Evolutionary conservation across 176 grass and related monocot species (phyloP), one percentile per base, ranked within the genome.

Genomic region (Lolium rigidum): DNA sequence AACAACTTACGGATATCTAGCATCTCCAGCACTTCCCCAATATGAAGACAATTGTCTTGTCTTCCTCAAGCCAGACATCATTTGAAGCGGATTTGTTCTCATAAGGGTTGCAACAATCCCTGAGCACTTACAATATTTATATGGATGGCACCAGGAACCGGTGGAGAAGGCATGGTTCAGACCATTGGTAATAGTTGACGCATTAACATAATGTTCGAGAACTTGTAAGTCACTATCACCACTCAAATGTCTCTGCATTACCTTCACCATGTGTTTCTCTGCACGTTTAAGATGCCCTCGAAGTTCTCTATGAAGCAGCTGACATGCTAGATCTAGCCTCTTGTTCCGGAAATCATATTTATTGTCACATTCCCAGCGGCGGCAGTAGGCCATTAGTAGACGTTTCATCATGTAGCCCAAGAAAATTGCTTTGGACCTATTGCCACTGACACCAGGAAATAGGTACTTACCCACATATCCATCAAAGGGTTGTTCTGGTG

Each of bases 311-410:
- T 37, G 57, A 74, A 98, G 89, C 76, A 98, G 78, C 62, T 98
- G 85, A 85, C 93, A 86, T 58, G 93, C 76, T 71, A 92, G 76
- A 60, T 89, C 91, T 78, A 98, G 77, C 66, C 95, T 91, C 87
- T 98, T 98, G 87, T 95, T 98, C 50, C 93, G 89, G 52, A 95
- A 92, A 95, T 95, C 93, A 78, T 98, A 93, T 79, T 87, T 98
- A 48, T 95, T 95, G 66, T 98, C 93, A 61, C 89, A 95, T 76
- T 98, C 95, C 10, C 95, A 49, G 9, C 88, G 93, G 25, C 89
- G 91, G 82, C 25, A 86, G 83, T 59, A 90, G 51, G 89, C 89
- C 72, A 90, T 87, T 39, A 98, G 81, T 64, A 98, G 93, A 48
- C 93, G 95, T 85, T 92, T 98, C 35, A 98, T 89, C 93, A 98